Evolutionary conservation across 345 rosid species (phyloP).

Genomic region (Aethionema arabicum): DNA sequence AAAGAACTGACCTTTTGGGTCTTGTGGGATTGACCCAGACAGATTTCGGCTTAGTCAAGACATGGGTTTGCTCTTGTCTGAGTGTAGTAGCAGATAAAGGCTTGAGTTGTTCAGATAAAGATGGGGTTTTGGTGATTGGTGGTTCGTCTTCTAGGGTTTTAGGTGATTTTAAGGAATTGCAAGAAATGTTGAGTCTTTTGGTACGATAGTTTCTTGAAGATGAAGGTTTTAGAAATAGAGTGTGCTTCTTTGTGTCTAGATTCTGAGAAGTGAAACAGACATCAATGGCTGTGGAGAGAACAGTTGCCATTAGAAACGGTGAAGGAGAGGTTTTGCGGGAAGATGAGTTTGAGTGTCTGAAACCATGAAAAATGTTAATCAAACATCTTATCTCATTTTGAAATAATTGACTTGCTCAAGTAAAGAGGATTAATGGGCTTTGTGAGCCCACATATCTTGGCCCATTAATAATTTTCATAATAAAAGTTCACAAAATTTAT

Average conservation of each 20-base stretch:
- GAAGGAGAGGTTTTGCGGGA: slow-evolving; percentile 17
- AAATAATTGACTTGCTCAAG: slow-evolving; percentile 10
- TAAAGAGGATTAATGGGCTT: slow-evolving; percentile 20
- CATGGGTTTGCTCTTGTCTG: slow-evolving; percentile 42
- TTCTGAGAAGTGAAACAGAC: slow-evolving; percentile 42
- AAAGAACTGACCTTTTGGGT: slow-evolving; percentile 84
- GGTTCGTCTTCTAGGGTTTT: slow-evolving; percentile 40
- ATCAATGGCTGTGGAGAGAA: slow-evolving; percentile 60
- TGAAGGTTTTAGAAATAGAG: slow-evolving; percentile 40
- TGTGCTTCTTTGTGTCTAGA: slow-evolving; percentile 43
- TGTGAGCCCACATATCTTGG: not conserved
- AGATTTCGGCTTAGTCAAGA: slow-evolving; percentile 73
- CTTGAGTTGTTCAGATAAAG: slow-evolving; percentile 84
- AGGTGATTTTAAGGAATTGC: slow-evolving; percentile 38
- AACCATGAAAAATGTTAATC: slow-evolving; percentile 31
- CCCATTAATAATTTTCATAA: not conserved
- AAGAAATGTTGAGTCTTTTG: slow-evolving; percentile 45
- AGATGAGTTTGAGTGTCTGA: slow-evolving; percentile 15
- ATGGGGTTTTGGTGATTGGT: slow-evolving; percentile 44
- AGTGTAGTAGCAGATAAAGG: slow-evolving; percentile 71
- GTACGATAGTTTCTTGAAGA: slow-evolving; percentile 34
- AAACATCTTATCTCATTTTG: slow-evolving; percentile 41
- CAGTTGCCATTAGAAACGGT: slow-evolving; percentile 48
- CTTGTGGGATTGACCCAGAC: slow-evolving; percentile 80
- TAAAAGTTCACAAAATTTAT: no score